Evolutionary conservation across 352 stramenopile species (phyloP).

Genomic region (Lagenidium sp.): DNA sequence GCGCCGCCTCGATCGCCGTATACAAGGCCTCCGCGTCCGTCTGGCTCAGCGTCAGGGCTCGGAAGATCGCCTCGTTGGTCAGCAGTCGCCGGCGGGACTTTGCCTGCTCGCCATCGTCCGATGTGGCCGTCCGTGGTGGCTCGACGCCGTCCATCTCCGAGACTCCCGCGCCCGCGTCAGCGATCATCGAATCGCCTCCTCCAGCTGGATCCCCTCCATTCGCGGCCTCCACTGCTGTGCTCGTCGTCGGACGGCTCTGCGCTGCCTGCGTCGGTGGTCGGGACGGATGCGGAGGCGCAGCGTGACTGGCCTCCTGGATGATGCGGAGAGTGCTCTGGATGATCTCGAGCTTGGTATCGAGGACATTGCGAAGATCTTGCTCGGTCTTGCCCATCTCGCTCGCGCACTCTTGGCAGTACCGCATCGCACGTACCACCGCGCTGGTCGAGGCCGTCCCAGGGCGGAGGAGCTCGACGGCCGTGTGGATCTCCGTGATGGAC

Average conservation of each 20-base stretch:
- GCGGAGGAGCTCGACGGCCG: slow-evolving; percentile 6
- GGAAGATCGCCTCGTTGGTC: slow-evolving; percentile 32
- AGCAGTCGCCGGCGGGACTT: slow-evolving; percentile 6
- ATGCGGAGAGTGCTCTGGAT: slow-evolving; percentile 37
- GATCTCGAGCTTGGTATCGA: slow-evolving; percentile 54
- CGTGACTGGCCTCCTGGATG: slow-evolving; percentile 14
- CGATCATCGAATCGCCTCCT: background rate
- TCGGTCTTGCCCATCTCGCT: slow-evolving; percentile 63
- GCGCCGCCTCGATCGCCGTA: slow-evolving; percentile 54
- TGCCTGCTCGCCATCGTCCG: slow-evolving; percentile 1
- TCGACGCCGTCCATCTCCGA: slow-evolving; percentile 15
- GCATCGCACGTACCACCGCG: slow-evolving; percentile 21
- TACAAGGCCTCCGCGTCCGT: slow-evolving; percentile 71
- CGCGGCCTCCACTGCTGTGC: background rate
- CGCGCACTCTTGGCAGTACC: slow-evolving; percentile 69
- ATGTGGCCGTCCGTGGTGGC: background rate
- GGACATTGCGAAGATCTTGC: slow-evolving; percentile 45
- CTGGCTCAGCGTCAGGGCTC: slow-evolving; percentile 41
- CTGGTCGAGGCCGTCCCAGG: slow-evolving; percentile 3
- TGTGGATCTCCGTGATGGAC: slow-evolving; percentile 25
- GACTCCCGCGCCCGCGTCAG: background rate
- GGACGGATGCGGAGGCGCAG: slow-evolving; percentile 1
- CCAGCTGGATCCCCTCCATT: background rate
- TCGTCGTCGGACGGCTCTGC: background rate
- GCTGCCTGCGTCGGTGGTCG: slow-evolving; percentile 2